phyloP scores from a whole-genome alignment of 169 alveolate species.

The Plasmodium vinckei region DNA sequence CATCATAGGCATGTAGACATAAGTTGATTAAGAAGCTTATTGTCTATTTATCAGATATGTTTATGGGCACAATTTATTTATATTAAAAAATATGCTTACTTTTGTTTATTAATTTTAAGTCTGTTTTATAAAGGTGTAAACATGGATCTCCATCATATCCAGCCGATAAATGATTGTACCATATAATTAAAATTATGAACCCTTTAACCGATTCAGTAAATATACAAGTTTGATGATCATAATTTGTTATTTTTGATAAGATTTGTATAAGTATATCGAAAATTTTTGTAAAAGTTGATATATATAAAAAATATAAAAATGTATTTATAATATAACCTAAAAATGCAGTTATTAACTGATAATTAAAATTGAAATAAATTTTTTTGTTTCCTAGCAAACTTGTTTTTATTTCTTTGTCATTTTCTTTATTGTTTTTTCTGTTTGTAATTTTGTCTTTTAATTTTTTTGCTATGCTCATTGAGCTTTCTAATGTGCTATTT shows the following conservation, averaged over 20 bases:
- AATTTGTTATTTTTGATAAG: conserved; percentile 9
- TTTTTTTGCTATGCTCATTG: conserved; percentile 16
- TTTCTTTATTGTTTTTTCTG: conserved; percentile 18
- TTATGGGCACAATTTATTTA: no score
- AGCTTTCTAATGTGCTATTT: not conserved
- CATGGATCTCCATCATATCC: conserved; percentile 72
- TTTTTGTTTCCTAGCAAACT: not conserved
- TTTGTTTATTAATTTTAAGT: conserved; percentile 15
- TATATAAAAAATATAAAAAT: conserved; percentile 21
- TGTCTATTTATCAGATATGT: no score
- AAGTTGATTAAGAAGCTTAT: no score
- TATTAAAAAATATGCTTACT: not conserved
- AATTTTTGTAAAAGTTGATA: not conserved
- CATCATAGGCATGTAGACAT: not conserved
- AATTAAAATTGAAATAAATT: not conserved
- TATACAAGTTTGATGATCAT: conserved; percentile 6
- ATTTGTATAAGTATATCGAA: not conserved
- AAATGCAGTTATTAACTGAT: not conserved
- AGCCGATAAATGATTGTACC: conserved; percentile 25
- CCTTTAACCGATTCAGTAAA: conserved; percentile 10
- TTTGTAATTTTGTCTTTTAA: conserved; percentile 16
- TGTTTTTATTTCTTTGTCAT: conserved; percentile 15
- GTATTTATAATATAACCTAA: conserved; percentile 37
- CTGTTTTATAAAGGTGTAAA: conserved; percentile 29
- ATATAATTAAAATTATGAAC: not conserved